Conservation (phyloP, 2,329 filamentous ascomycete genomes). For the Sclerotinia subarctica region DNA sequence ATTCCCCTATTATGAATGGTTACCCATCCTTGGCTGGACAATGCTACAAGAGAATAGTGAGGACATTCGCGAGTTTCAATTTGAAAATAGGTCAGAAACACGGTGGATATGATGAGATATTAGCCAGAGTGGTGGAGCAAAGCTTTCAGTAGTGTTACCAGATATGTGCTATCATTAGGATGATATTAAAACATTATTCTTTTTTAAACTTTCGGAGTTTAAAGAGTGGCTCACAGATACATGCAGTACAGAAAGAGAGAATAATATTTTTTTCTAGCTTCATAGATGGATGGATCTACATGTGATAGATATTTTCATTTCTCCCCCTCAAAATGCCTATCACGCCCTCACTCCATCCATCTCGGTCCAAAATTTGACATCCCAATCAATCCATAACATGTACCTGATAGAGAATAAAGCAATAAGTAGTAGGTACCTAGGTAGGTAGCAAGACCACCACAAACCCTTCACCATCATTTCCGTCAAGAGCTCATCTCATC, state of each 20-base stretch:
- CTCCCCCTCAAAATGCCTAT: neutral
- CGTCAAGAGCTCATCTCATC: neutral
- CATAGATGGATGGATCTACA: neutral
- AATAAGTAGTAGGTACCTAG: too few species aligned
- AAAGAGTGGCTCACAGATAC: neutral
- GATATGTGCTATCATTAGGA: neutral
- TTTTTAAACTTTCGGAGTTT: too few species aligned
- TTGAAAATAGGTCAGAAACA: neutral
- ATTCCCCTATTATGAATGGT: neutral
- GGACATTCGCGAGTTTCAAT: neutral
- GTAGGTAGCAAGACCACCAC: neutral
- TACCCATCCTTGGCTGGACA: neutral
- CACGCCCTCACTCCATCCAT: neutral
- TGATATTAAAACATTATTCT: neutral
- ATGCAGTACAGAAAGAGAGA: neutral
- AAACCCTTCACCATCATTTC: neutral
- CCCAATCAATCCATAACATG: too few species aligned
- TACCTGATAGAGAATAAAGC: accelerated
- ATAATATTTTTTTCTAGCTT: neutral
- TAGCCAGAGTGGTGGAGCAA: too few species aligned
- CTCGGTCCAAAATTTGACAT: neutral
- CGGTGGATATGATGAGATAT: neutral
- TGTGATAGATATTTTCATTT: neutral
- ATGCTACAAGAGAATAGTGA: neutral
- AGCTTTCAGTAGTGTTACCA: too few species aligned